Base-by-base conservation (phyloP, 257 asterid genomes). In the Leonotis leonurus region DNA sequence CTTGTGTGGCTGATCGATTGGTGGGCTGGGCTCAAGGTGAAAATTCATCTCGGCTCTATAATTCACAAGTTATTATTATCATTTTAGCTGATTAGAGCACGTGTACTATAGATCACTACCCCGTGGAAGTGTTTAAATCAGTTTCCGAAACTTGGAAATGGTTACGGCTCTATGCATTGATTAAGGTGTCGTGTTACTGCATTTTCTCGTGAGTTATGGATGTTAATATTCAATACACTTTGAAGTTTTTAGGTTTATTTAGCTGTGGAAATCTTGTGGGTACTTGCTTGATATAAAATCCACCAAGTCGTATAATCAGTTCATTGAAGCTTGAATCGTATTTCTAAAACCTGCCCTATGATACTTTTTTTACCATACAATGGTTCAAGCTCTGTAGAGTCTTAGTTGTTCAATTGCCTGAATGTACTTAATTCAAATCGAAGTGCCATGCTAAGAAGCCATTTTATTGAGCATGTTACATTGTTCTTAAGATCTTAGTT, bases 1-100 rank as follows among this genome's bases (percentile, higher is more conserved):
- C 96, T 89, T 7, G 89, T 92, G 29, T 92, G 99, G 99, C 73
- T 92, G 37, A 74, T 89, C 41, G 96, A 92, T 75, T 89, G 99
- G 99, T 92, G 97, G 99, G 99, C 97, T 53, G 82, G 83, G 43
- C 88, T 92, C 45, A 85, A 92, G 99, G 99, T 92, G 33, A 53
- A 21, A 18, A 26, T 18, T 20, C 39, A 3, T 27, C 8, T 68
- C 56, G 22, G 21, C 16, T 45, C 24, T 46, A 41, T 40, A 3
- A 22, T 26, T 17, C 18, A 56, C 50, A 12, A 27, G 37, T 39
- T 29, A 37, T 48, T 21, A 37, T 48, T 14, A 24, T 56, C 1
- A 10, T 22, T 33, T 50, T 21, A 16, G 56, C 35, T 45, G 65
- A 44, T 74, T 24, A 55, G 33, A n/a, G n/a, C n/a, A n/a, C n/a